Percentiles rank a stretch among this genome's conserved stretches.
Evolutionary conservation across 2,329 filamentous ascomycete genomes (phyloP).

Genomic region (Aaosphaeria arxii): DNA sequence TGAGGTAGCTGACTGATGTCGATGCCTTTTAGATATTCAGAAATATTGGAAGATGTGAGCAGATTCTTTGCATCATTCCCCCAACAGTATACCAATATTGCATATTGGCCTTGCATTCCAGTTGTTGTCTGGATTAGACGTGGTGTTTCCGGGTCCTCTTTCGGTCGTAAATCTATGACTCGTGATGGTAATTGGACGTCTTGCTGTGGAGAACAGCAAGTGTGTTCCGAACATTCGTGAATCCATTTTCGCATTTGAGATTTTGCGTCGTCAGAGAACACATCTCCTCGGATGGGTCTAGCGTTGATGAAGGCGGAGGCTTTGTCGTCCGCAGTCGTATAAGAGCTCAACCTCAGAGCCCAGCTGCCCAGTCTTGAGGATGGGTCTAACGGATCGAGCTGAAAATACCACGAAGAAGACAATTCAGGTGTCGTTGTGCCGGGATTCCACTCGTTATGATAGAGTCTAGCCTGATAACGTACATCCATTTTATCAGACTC

Average conservation of each 20-base stretch:
- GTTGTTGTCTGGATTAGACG: not conserved
- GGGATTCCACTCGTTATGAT: too few relatives aligned
- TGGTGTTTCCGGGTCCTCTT: not conserved
- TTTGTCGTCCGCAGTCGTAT: not conserved
- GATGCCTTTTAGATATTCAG: not conserved
- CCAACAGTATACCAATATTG: constrained; percentile 2
- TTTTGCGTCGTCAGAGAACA: not conserved
- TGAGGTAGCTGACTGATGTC: not conserved
- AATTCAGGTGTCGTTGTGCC: too few relatives aligned
- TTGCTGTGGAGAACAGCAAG: not conserved
- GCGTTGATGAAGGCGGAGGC: not conserved
- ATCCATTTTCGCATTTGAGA: not conserved
- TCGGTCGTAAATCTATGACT: constrained; percentile 1
- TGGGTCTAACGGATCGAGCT: too few relatives aligned
- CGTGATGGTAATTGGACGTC: not conserved
- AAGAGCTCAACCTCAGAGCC: not conserved
- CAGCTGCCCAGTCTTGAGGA: not conserved
- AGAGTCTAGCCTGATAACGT: too few relatives aligned
- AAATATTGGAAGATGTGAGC: constrained; percentile 1
- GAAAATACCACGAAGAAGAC: too few relatives aligned
- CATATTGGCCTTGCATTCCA: constrained; percentile 1
- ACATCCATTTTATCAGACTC: too few relatives aligned
- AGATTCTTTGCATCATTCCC: not conserved
- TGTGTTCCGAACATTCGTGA: not conserved
- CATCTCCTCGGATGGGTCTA: not conserved